phyloP scores from a whole-genome alignment of 352 stramenopile genomes.

The Hyaloperonospora brassicae region DNA sequence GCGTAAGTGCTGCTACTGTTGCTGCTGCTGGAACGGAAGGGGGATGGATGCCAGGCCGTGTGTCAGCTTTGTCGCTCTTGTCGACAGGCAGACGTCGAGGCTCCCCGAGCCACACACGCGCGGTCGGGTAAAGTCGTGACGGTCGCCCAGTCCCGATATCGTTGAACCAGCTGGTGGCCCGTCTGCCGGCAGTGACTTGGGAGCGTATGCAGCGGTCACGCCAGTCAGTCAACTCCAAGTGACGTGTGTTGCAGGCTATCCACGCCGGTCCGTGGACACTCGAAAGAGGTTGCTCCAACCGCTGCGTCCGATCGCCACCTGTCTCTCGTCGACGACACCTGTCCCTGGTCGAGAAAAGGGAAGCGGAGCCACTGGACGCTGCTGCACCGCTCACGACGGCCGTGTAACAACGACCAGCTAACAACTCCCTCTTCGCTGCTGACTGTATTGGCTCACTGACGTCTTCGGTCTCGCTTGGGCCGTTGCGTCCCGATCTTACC shows the following conservation, averaged over 20 bases:
- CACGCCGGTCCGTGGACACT: slow-evolving; percentile 2
- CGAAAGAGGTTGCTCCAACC: background rate
- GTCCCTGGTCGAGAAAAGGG: too few relatives aligned
- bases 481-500: too few relatives aligned
- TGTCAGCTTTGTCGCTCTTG: slow-evolving; percentile 2
- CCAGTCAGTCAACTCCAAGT: slow-evolving; percentile 24
- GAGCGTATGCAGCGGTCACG: slow-evolving; percentile 16
- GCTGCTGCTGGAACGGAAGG: slow-evolving; percentile 6
- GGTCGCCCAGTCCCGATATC: slow-evolving; percentile 24
- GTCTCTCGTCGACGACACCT: too few relatives aligned
- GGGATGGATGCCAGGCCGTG: background rate
- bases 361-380: too few relatives aligned
- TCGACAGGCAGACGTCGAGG: background rate
- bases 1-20: too few relatives aligned
- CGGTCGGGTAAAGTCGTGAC: slow-evolving; percentile 14
- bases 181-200: slow-evolving; percentile 5
- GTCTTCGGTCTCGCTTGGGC: too few relatives aligned
- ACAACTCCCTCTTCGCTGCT: too few relatives aligned
- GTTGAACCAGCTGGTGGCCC: slow-evolving; percentile 16
- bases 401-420: too few relatives aligned
- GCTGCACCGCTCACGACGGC: too few relatives aligned
- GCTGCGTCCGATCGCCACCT: too few relatives aligned
- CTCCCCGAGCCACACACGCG: slow-evolving; percentile 10
- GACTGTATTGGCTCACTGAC: too few relatives aligned
- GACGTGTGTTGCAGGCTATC: slow-evolving; percentile 19